Conservation (phyloP, 2,329 filamentous ascomycete species). For the Colletotrichum kahawae region DNA sequence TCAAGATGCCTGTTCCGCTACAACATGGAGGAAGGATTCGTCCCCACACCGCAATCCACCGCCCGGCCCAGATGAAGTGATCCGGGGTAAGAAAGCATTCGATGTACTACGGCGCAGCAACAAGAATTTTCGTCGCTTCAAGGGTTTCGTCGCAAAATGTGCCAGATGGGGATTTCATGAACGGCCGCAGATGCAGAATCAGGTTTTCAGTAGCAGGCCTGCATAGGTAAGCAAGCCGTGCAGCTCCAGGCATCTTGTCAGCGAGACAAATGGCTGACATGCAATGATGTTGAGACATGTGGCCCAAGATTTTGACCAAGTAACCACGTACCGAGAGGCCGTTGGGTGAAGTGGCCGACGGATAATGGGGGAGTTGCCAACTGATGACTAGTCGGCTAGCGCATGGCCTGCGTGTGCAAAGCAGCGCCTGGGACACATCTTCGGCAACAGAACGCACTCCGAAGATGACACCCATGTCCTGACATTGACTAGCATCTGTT, state of each 20-base stretch:
- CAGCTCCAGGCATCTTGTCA: background rate
- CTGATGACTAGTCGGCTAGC: background rate
- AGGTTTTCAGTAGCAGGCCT: background rate
- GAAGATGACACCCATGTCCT: background rate
- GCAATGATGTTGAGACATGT: background rate
- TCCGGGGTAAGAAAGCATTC: background rate
- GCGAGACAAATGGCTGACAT: background rate
- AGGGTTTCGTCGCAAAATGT: background rate
- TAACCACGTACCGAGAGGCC: background rate
- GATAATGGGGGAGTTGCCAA: background rate
- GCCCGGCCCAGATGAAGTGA: constrained; percentile 9
- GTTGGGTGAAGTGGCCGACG: background rate
- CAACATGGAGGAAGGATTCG: background rate
- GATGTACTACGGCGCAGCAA: background rate
- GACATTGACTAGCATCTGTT: background rate
- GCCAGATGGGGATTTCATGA: background rate
- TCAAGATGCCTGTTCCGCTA: background rate
- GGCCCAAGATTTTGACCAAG: background rate
- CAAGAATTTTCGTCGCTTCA: background rate
- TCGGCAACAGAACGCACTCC: background rate
- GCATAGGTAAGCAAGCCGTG: background rate
- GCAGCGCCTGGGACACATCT: background rate
- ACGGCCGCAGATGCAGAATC: background rate
- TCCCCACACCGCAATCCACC: background rate
- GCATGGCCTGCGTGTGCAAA: background rate